Base-by-base conservation (phyloP, 192 early-diverging fungal species). In the Funneliformis geosporum region DNA sequence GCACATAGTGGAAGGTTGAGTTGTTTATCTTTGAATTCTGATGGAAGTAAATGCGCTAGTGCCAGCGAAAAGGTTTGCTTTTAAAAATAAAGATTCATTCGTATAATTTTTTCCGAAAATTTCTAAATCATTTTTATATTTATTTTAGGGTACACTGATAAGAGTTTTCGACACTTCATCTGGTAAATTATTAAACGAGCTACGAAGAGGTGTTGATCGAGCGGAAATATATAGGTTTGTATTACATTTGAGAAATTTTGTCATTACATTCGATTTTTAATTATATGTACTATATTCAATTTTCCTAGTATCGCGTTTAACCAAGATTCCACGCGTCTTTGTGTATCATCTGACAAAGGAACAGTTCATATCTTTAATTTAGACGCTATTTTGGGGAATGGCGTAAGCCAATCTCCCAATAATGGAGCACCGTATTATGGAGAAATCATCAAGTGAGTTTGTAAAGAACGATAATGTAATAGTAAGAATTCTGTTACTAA, bases 311-410 rank as follows among this genome's bases (percentile, higher is more conserved):
- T 99, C 60, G 93, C 94, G n/a, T 97, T 98, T 80, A 93, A 91
- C 68, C 86, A 87, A 50, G 92, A 93, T 65, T 90, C 86, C n/a
- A 93, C 90, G 2, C 85, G 92, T 14, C 83, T 98, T 43, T 93
- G 93, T 78, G 94, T 95, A 25, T 92, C 95, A 8, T 95, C 93
- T 0, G 96, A 97, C 85, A 96, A 96, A 75, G 95, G 94, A 18
- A 98, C 97, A 2, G 91, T 97, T 8, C 97, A 98, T 81, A 86
- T 98, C 11, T 98, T 98, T 79, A 94, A 95, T 71, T 88, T 98
- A 18, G 92, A 93, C 77, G 84, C 88, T 10, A 80, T 85, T 0
- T 80, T 83, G 4, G 82, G 79, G 5, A 85, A 84, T 16, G 76
- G 84, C 10, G 70, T 78, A 23, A 82, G 84, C 25, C 86, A 84